phyloP scores from a whole-genome alignment of 2,329 filamentous ascomycete species.

The Paecilomyces fulvus region DNA sequence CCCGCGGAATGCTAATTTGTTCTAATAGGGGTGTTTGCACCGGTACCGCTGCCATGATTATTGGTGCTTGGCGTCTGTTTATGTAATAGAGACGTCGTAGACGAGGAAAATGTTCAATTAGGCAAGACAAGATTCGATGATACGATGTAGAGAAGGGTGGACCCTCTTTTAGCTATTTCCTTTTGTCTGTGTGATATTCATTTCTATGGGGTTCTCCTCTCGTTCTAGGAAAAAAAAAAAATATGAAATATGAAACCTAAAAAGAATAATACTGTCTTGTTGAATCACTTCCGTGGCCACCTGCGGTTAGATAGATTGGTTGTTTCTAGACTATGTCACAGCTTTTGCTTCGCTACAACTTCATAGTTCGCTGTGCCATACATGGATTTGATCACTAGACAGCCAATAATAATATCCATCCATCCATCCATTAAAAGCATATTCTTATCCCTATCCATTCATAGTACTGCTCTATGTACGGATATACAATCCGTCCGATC shows the following conservation, averaged over 20 bases:
- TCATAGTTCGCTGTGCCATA: background rate
- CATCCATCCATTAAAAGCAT: background rate
- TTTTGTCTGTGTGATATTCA: background rate
- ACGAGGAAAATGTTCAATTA: background rate
- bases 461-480: background rate
- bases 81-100: slow-evolving; percentile 34
- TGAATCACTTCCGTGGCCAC: background rate
- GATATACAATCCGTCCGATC: background rate
- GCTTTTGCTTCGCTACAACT: background rate
- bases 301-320: background rate
- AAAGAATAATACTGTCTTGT: background rate
- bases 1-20: slow-evolving; percentile 6
- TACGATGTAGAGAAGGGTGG: background rate
- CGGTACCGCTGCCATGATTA: slow-evolving; percentile 50
- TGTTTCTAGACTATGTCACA: background rate
- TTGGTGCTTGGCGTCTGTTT: slow-evolving; percentile 53
- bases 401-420: background rate
- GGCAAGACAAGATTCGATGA: background rate
- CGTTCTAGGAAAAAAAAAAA: background rate
- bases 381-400: background rate
- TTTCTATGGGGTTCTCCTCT: background rate
- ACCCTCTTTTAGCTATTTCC: background rate
- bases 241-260: background rate
- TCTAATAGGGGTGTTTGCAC: slow-evolving; percentile 47
- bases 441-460: background rate